Percentiles rank a stretch among this genome's conserved stretches.
These are phyloP conservation scores for Flaveria bidentis DNA, from an alignment of 129 eudicot genomes.

Conservation along the genomic window DNA sequence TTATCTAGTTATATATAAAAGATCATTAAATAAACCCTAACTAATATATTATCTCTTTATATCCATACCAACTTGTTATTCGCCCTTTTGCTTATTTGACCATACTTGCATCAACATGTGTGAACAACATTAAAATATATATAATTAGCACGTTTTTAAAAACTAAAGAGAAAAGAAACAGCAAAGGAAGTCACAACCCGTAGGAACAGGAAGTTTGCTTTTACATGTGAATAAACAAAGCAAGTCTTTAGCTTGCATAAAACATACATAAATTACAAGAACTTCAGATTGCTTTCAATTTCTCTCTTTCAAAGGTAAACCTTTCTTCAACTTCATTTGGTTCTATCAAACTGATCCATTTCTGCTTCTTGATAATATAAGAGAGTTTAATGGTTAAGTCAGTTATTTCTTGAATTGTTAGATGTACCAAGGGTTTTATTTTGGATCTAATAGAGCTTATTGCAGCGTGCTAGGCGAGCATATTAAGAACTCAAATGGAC, in stretches of 20 bases:
- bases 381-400: background rate
- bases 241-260: background rate
- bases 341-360: no score
- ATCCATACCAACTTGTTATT: background rate
- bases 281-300: background rate
- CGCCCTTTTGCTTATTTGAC: background rate
- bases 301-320: conserved; percentile 14
- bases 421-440: background rate
- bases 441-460: conserved; percentile 9
- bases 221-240: conserved; percentile 10
- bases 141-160: conserved; percentile 7
- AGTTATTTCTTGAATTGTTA: background rate
- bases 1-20: no score
- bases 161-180: background rate
- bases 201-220: conserved; percentile 11
- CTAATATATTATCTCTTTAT: no score
- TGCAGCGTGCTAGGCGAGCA: background rate
- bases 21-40: no score
- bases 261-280: background rate
- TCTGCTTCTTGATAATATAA: no score
- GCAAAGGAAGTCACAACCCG: background rate
- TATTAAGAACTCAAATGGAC: background rate
- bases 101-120: background rate
- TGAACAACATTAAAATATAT: conserved; percentile 5
- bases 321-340: background rate